Evolutionary conservation across 306 rosid genomes (phyloP), one percentile per base, ranked within the genome.

Genomic region (Cyclanthera cordifolia): DNA sequence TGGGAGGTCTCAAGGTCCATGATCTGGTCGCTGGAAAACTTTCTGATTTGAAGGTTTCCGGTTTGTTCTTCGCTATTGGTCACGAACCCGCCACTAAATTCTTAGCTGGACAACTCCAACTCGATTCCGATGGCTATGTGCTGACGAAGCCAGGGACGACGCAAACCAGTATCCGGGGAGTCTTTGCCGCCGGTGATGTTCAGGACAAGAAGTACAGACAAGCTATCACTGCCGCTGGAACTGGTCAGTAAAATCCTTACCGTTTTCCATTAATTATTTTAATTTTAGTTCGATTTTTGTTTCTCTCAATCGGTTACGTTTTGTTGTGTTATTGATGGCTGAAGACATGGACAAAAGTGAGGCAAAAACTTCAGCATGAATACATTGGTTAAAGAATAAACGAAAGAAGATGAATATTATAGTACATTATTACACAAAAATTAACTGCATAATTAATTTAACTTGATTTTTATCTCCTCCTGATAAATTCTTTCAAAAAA

Each of bases 171-270:
- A 84, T 86, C 6, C 77, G 27, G 16, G 97, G 97, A 25, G 95
- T 91, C 39, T 91, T 91, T 49, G 97, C 97, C 1, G 96, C 97
- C 5, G 96, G 97, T 1, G 97, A 88, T 72, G 96, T 91, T 53
- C 97, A 88, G 79, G 97, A 91, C 66, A 91, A 91, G 87, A 91
- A 91, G 82, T 91, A 88, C 67, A 85, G 97, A 77, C 97, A 91
- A 80, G 95, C 95, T 75, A 70, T 91, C 76, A 91, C 97, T 12
- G 97, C 97, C 54, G 90, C 96, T 46, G 95, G 95, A 46, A 53
- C 88, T 45, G 96, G 96, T 91, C 34, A 64, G 69, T 64, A 21
- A 5, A 20, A 64, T 21, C 0, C 37, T 64, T 64, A 21, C 32
- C 13, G 19, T 24, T 63, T 41, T 64, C 53, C 32, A 19, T 34